These are phyloP conservation scores for Boechera retrofracta DNA, from an alignment of 345 rosid genomes.

Conservation along the genomic window DNA sequence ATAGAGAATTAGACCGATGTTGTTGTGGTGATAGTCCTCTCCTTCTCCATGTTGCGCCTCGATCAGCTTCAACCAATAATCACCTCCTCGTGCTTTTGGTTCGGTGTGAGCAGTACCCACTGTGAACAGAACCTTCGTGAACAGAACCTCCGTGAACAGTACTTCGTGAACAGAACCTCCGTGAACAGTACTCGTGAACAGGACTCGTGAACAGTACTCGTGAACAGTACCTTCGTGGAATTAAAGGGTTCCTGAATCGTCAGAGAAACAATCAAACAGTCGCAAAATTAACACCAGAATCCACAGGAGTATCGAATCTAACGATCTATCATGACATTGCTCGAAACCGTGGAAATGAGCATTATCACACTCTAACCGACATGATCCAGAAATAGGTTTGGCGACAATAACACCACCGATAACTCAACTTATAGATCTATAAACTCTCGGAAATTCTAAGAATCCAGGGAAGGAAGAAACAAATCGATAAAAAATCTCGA, in stretches of 20 bases:
- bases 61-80: too few relatives aligned
- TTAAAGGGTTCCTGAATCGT: not conserved
- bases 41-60: too few relatives aligned
- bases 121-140: too few relatives aligned
- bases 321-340: slow-evolving; percentile 7
- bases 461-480: not conserved
- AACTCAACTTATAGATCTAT: slow-evolving; percentile 15
- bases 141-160: too few relatives aligned
- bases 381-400: slow-evolving; percentile 1
- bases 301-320: not conserved
- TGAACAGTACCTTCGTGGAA: too few relatives aligned
- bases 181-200: too few relatives aligned
- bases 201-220: too few relatives aligned
- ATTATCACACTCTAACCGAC: slow-evolving; percentile 7
- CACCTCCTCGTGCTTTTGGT: too few relatives aligned
- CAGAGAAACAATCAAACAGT: not conserved
- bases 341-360: not conserved
- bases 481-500: not conserved
- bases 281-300: not conserved
- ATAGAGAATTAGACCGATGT: too few relatives aligned
- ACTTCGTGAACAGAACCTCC: too few relatives aligned
- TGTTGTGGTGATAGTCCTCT: too few relatives aligned
- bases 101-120: too few relatives aligned
- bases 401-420: not conserved
- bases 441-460: not conserved